Base-by-base conservation (phyloP, 2,329 filamentous ascomycete species). In the Fusarium euwallaceae region DNA sequence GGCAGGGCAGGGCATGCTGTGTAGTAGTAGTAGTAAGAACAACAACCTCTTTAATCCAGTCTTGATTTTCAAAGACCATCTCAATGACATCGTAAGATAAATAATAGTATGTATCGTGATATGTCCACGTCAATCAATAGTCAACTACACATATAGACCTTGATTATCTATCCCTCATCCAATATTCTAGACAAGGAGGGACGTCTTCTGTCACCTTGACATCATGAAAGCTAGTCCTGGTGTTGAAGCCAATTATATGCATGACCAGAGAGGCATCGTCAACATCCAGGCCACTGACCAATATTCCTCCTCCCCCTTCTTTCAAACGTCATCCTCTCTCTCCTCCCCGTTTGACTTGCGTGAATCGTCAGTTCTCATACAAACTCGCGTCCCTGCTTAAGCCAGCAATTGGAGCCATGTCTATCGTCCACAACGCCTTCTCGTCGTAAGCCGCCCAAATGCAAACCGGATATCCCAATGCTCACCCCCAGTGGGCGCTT, bases 371-470 rank as follows among this genome's bases (percentile, higher is more conserved):
- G 51, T 71, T 70, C 61, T 73, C 68, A 63, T 72, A 55, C 53
- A 66, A 76, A 53, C 60, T 62, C 59, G 60, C 66, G 69, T 67
- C 68, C 64, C 60, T 64, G 24, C 48, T 53, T 53, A 55, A 64
- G 48, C 58, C 24, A 64, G 68, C 61, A 45, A 72, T 61, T 61
- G 29, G 48, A 65, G 75, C 68, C 72, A 70, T 70, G 70, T 78
- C 77, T 78, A 78, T 72, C 74, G 20, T 78, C 77, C 72, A 48
- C 77, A 79, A 79, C 77, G 77, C 77, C 77, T 69, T 78, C 74
- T 48, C 24, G 48, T 77, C 72, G 61, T 76, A 72, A 78, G 68
- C 67, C 48, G 62, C 68, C 61, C 37, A 72, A 75, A 72, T 72
- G 59, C 58, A 75, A 75, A 43, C 53, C 65, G 61, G 66, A 77